A percentile compares a stretch with the other conserved stretches of the same genome.
These are phyloP conservation scores for Protoeuglena noctilucae DNA, from an alignment of 139 green algal genomes.

Conservation along the genomic window DNA sequence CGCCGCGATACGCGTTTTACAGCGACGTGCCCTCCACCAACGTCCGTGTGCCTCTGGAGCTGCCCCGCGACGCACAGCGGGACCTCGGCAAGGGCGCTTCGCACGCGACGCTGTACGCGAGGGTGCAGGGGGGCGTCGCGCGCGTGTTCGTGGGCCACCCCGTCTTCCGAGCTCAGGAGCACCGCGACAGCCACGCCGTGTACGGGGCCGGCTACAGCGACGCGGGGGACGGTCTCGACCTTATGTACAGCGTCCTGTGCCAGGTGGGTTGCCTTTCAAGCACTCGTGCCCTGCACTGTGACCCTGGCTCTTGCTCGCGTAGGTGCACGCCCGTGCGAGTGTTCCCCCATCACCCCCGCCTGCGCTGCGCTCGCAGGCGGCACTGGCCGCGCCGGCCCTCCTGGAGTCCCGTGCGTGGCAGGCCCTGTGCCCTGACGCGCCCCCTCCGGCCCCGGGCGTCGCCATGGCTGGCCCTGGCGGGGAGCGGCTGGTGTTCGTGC, in stretches of 20 bases:
- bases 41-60: constrained; percentile 23
- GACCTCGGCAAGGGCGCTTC: background rate
- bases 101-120: constrained; percentile 1
- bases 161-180: constrained; percentile 16
- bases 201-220: constrained; percentile 18
- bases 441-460: background rate
- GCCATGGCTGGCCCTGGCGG: background rate
- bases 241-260: constrained; percentile 53
- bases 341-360: background rate
- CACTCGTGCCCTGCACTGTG: constrained; percentile 54
- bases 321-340: background rate
- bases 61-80: constrained; percentile 12
- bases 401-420: constrained; percentile 3
- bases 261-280: too few species aligned
- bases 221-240: constrained; percentile 25
- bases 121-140: constrained; percentile 30
- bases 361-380: background rate
- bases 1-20: constrained; percentile 47
- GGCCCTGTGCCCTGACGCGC: background rate
- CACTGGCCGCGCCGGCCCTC: background rate
- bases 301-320: constrained; percentile 39
- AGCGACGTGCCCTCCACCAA: constrained; percentile 31
- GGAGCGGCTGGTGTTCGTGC: constrained; percentile 16
- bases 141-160: constrained; percentile 71
- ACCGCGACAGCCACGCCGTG: constrained; percentile 14